Base-by-base conservation (phyloP, 768 basidiomycete genomes). In the Chalciporus chontae region DNA sequence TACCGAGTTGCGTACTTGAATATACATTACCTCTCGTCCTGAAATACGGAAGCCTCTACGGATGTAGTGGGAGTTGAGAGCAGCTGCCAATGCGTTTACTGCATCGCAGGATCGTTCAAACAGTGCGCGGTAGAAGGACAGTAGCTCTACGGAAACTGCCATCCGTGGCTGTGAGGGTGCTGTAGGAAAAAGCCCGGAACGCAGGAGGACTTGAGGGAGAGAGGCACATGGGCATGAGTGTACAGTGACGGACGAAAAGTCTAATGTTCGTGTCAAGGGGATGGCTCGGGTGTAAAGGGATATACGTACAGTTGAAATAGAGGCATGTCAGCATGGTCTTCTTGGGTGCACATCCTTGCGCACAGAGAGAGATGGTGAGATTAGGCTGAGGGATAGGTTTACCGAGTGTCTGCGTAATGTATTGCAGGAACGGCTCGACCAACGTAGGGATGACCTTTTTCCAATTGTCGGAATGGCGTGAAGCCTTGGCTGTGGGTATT, bases 51-150 rank as follows among this genome's bases (percentile, higher is more conserved):
- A 46, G 58, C 68, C 70, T 7, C 24, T 8, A 11, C 17, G 18
- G 5, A 24, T 23, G 31, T 55, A 50, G 34, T 54, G 38, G 43
- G 36, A 18, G 10, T 34, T n/a, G 32, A 45, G 18, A 3, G 13
- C 37, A 26, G 19, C 23, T 2, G 50, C 43, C 9, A 43, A 17
- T 6, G 17, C n/a, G 47, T 69, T 40, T 48, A 58, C 53, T 43
- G 45, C 18, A 48, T 74, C 64, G 17, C 70, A 73, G 0, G 72
- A 71, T 0, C 59, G 52, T 47, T 73, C 65, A 37, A 74, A 74
- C 1, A 73, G 50, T 2, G 65, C 59, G 0, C 39, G 47, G 46
- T 71, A 72, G 45, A 73, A 71, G 1, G 66, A 52, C 0, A 73
- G 48, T 0, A 73, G 53, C 5, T 69, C 60, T 3, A 71, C 53